These are phyloP conservation scores for Hypoxylon sp. DNA, from an alignment of 2,329 filamentous ascomycete species.

Conservation along the genomic window DNA sequence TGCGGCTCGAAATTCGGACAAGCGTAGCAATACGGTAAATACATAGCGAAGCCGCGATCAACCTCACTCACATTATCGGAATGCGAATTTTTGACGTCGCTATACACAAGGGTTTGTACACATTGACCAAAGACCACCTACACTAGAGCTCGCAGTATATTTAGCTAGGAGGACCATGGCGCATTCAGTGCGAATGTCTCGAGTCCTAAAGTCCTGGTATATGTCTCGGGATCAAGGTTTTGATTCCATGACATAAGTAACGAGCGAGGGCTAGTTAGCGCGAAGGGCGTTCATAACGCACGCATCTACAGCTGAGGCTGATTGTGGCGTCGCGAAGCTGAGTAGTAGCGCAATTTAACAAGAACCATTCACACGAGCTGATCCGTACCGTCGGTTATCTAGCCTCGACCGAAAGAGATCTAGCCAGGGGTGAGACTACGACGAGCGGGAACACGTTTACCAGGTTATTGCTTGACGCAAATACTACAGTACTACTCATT, in stretches of 20 bases:
- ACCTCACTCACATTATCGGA: not conserved
- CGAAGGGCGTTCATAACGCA: not conserved
- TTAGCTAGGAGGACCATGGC: too few relatives aligned
- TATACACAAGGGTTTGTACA: not conserved
- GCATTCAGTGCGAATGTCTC: not conserved
- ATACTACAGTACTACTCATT: not conserved
- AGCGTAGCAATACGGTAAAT: not conserved
- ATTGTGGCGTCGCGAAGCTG: not conserved
- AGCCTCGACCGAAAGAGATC: not conserved
- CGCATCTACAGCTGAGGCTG: not conserved
- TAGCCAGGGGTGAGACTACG: not conserved
- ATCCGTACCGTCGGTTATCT: slow-evolving; percentile 1
- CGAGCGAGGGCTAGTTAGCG: not conserved
- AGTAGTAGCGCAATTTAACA: slow-evolving; percentile 1
- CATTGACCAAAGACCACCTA: not conserved
- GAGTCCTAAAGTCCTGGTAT: not conserved
- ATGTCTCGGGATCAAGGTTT: not conserved
- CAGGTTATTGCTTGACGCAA: not conserved
- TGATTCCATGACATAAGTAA: not conserved
- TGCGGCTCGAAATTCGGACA: not conserved
- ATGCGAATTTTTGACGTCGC: not conserved
- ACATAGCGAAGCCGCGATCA: not conserved
- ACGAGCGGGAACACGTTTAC: not conserved
- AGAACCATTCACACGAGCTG: not conserved
- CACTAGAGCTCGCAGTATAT: not conserved